phyloP scores from a whole-genome alignment of 2,329 filamentous ascomycete species.

The Clonostachys chloroleuca region DNA sequence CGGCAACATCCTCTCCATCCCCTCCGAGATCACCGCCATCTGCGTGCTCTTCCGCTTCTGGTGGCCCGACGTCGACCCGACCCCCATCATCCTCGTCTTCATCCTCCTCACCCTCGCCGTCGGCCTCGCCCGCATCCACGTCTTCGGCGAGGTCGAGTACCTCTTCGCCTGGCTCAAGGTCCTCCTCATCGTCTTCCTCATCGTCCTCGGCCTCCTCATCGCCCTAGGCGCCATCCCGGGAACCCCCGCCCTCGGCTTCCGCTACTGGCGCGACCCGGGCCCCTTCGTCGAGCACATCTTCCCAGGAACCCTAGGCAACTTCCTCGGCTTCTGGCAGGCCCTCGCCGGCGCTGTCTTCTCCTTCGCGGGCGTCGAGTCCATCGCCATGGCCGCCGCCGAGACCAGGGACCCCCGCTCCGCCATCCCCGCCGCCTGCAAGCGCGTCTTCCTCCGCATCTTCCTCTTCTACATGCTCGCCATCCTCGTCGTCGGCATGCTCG shows the following conservation, averaged over 20 bases:
- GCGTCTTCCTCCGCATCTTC: constrained; percentile 70
- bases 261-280: constrained; percentile 66
- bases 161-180: constrained; percentile 51
- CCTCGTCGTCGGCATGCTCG: constrained; percentile 66
- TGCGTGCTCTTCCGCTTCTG: constrained; percentile 60
- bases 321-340: constrained; percentile 50
- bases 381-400: constrained; percentile 59
- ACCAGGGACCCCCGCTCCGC: constrained; percentile 57
- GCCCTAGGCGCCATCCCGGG: constrained; percentile 58
- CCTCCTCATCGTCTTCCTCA: constrained; percentile 55
- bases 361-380: constrained; percentile 60
- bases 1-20: constrained; percentile 48
- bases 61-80: constrained; percentile 54
- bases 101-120: constrained; percentile 50
- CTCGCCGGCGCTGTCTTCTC: constrained; percentile 62
- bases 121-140: constrained; percentile 51
- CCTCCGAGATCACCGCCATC: constrained; percentile 58
- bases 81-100: constrained; percentile 44
- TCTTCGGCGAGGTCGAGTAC: constrained; percentile 57
- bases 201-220: constrained; percentile 58
- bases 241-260: constrained; percentile 56
- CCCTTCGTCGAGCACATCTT: constrained; percentile 64
- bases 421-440: constrained; percentile 67
- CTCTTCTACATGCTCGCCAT: constrained; percentile 68
- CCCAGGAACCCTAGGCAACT: constrained; percentile 21